phyloP scores from a whole-genome alignment of 148 eudicot species.

The Rhododendron ferrugineum region DNA sequence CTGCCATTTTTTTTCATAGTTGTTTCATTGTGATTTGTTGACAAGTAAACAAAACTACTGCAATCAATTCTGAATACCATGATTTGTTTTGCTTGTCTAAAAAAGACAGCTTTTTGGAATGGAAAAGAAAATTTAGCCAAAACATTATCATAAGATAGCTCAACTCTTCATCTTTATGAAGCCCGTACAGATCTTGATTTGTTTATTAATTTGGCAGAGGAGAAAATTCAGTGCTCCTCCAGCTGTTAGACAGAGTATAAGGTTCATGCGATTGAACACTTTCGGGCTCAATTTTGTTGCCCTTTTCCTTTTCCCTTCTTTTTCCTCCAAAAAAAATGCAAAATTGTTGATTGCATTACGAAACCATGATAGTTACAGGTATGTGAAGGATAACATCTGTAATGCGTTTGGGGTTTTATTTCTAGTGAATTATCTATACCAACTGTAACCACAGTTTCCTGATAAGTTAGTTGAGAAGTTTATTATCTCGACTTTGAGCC shows the following conservation, averaged over 20 bases:
- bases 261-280: background rate
- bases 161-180: background rate
- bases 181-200: background rate
- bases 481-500: background rate
- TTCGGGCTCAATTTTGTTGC: background rate
- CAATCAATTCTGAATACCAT: background rate
- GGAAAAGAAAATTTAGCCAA: background rate
- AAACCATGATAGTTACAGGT: background rate
- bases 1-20: background rate
- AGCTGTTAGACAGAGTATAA: background rate
- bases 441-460: background rate
- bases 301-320: background rate
- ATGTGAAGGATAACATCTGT: background rate
- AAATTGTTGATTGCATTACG: background rate
- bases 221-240: background rate
- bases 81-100: background rate
- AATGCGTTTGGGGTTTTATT: background rate
- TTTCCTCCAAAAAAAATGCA: background rate
- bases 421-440: background rate
- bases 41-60: background rate
- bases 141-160: background rate
- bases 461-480: background rate
- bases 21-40: background rate
- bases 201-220: background rate
- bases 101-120: background rate